Percentiles rank a stretch among this genome's conserved stretches.
Conservation (phyloP, 1,284 basidiomycete species). For the Heterobasidion irregulare region DNA sequence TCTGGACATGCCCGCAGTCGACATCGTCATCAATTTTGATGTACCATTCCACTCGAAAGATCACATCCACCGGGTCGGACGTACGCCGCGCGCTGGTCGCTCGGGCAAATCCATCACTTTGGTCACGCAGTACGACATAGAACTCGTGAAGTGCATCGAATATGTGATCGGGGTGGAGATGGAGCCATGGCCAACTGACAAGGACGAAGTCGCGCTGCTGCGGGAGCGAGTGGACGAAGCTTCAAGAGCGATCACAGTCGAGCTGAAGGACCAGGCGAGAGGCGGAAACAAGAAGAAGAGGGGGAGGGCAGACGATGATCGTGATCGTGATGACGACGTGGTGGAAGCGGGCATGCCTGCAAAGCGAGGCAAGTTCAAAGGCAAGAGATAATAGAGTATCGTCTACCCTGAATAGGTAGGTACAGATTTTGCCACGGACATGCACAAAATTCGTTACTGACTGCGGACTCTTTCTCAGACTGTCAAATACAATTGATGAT, state of each 20-base stretch:
- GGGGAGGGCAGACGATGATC: slow-evolving; percentile 49
- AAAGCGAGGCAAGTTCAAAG: no score
- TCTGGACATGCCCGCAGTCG: slow-evolving; percentile 94
- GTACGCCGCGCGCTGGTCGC: slow-evolving; percentile 94
- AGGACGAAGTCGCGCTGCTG: slow-evolving; percentile 85
- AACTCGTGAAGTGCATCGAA: slow-evolving; percentile 93
- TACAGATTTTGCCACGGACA: no score
- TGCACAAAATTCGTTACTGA: no score
- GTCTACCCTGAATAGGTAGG: no score
- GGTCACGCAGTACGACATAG: slow-evolving; percentile 98
- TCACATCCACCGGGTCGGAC: slow-evolving; percentile 97
- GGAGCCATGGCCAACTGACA: slow-evolving; percentile 84
- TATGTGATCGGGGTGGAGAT: slow-evolving; percentile 89
- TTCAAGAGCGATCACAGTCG: slow-evolving; percentile 72
- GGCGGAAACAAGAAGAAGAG: slow-evolving; percentile 49
- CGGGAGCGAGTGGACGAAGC: slow-evolving; percentile 91
- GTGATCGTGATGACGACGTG: slow-evolving; percentile 81
- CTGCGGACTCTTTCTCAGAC: no score
- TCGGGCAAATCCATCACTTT: slow-evolving; percentile 94
- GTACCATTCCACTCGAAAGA: slow-evolving; percentile 98
- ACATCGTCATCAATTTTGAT: slow-evolving; percentile 97
- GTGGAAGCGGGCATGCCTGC: slow-evolving; percentile 74
- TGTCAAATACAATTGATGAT: no score
- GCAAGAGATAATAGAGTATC: no score
- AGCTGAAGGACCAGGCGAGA: slow-evolving; percentile 64